phyloP scores from a whole-genome alignment of 495 filamentous ascomycete species.

The Bryoglossum gracile region DNA sequence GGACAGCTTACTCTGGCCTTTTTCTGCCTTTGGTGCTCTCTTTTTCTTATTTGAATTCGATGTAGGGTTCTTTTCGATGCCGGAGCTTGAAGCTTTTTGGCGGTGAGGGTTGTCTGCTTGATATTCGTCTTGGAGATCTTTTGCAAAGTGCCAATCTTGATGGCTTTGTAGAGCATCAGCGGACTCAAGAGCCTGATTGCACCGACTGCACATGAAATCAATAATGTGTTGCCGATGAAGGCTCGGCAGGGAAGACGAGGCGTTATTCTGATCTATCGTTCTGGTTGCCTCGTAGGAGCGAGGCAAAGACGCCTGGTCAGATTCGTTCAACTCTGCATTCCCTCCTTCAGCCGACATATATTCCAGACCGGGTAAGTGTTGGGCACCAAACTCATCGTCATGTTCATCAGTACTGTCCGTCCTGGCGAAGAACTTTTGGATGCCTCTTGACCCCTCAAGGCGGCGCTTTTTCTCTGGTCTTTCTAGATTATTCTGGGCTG shows the following conservation, averaged over 20 bases:
- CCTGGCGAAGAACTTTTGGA: slow-evolving; percentile 50
- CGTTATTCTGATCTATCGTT: slow-evolving; percentile 1
- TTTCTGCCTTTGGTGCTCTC: slow-evolving; percentile 49
- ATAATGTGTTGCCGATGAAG: slow-evolving; percentile 34
- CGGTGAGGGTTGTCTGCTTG: slow-evolving; percentile 25
- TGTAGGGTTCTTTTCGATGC: slow-evolving; percentile 28
- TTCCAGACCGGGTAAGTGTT: slow-evolving; percentile 15
- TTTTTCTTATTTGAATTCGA: slow-evolving; percentile 20
- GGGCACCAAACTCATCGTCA: slow-evolving; percentile 17
- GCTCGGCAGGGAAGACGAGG: slow-evolving; percentile 11
- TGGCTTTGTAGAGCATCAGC: slow-evolving; percentile 64
- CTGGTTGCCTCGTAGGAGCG: slow-evolving; percentile 26
- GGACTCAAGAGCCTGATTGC: slow-evolving; percentile 48
- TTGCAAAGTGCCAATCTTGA: slow-evolving; percentile 93
- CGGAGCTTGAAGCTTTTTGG: slow-evolving; percentile 3
- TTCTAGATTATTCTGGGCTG: slow-evolving; percentile 18
- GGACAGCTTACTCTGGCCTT: slow-evolving; percentile 65
- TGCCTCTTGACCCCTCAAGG: slow-evolving; percentile 36
- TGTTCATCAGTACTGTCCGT: slow-evolving; percentile 20
- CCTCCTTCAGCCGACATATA: slow-evolving; percentile 19
- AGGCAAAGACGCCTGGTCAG: slow-evolving; percentile 19
- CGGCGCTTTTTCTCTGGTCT: slow-evolving; percentile 47
- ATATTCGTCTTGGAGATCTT: slow-evolving; percentile 65
- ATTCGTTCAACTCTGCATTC: slow-evolving; percentile 24
- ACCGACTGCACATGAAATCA: slow-evolving; percentile 51